A percentile compares a stretch with the other conserved stretches of the same genome.
These are phyloP conservation scores for Metschnikowia corniflorae DNA, from an alignment of 805 yeast genomes.

Conservation along the genomic window DNA sequence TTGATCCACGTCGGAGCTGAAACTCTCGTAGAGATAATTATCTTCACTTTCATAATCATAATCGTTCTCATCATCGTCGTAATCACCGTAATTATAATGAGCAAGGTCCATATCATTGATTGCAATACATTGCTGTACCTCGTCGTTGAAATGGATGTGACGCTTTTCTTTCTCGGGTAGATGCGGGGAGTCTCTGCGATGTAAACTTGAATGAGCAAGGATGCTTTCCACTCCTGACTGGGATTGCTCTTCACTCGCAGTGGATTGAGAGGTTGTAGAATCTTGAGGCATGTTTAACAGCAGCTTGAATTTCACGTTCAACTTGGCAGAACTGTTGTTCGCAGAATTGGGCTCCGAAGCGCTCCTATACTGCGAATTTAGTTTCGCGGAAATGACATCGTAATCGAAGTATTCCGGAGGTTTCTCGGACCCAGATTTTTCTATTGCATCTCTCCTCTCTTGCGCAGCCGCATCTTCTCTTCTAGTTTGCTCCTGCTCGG, in stretches of 20 bases:
- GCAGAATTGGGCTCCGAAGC: constrained; percentile 30
- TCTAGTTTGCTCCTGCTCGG: constrained; percentile 28
- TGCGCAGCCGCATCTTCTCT: constrained; percentile 27
- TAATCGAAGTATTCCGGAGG: constrained; percentile 42
- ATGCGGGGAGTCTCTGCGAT: constrained; percentile 4
- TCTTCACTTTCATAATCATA: constrained; percentile 20
- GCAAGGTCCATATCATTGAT: constrained; percentile 34
- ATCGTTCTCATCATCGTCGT: constrained; percentile 18
- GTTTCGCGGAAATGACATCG: constrained; percentile 42
- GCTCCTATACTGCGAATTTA: constrained; percentile 36
- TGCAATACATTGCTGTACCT: constrained; percentile 93
- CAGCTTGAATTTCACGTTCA: constrained; percentile 14
- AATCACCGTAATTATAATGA: constrained; percentile 13
- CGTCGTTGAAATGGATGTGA: constrained; percentile 88
- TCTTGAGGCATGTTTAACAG: constrained; percentile 1
- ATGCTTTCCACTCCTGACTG: constrained; percentile 1
- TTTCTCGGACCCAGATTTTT: constrained; percentile 11
- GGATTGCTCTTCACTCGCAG: constrained; percentile 1
- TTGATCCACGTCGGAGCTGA: constrained; percentile 17
- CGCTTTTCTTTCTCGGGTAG: constrained; percentile 36
- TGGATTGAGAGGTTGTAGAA: background rate
- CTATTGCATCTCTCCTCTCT: constrained; percentile 17
- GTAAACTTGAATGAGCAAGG: constrained; percentile 8
- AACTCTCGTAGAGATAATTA: constrained; percentile 13
- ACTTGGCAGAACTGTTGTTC: constrained; percentile 25